phyloP scores from a whole-genome alignment of 1,139 yeast genomes.

The Debaryomyces coudertii region DNA sequence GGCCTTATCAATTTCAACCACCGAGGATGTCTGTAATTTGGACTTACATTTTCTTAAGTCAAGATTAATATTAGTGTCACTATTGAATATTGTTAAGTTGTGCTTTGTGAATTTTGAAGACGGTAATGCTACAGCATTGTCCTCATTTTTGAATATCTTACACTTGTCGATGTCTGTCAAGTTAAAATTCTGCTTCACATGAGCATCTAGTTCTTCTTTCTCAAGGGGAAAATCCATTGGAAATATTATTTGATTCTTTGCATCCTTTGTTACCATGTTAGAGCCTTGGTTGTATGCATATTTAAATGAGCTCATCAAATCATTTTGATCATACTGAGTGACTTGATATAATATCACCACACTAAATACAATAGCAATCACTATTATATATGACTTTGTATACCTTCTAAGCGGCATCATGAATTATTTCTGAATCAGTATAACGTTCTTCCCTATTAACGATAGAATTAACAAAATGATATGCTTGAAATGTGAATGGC shows the following conservation, averaged over 20 bases:
- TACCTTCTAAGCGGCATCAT: conserved; percentile 4
- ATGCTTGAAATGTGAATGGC: neutral
- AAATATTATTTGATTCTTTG: conserved; percentile 25
- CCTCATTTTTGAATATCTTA: conserved; percentile 5
- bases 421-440: neutral
- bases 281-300: conserved; percentile 19
- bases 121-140: neutral
- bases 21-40: conserved; percentile 14
- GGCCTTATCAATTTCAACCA: conserved; percentile 24
- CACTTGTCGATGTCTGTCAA: conserved; percentile 6
- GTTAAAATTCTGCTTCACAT: conserved; percentile 14
- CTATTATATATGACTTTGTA: conserved; percentile 3
- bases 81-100: conserved; percentile 23
- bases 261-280: conserved; percentile 12
- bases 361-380: conserved; percentile 2
- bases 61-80: conserved; percentile 20
- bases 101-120: conserved; percentile 19
- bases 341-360: conserved; percentile 10
- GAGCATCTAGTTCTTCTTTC: conserved; percentile 17
- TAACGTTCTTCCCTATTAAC: neutral
- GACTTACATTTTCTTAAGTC: conserved; percentile 22
- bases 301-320: conserved; percentile 13
- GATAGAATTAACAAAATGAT: neutral
- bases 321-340: conserved; percentile 10
- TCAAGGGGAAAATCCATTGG: conserved; percentile 22